These are phyloP conservation scores for Dendrobium nobile DNA, from an alignment of 106 monocot genomes.

Conservation along the genomic window DNA sequence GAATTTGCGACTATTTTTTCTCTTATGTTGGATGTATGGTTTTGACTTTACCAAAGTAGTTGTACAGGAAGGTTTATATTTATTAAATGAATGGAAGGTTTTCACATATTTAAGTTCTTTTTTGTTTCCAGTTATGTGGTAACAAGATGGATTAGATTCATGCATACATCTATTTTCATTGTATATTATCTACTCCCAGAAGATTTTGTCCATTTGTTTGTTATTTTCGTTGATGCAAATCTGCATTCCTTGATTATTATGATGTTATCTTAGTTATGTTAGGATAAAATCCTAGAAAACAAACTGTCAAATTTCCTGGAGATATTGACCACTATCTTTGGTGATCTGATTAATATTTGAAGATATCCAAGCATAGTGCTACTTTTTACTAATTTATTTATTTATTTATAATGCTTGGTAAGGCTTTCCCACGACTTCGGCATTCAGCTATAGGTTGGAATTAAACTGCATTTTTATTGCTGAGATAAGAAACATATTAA, in stretches of 20 bases:
- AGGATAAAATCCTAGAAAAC: background rate
- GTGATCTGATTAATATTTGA: no score
- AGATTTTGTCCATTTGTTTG: background rate
- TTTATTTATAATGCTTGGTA: background rate
- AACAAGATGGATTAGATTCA: background rate
- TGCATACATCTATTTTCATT: background rate
- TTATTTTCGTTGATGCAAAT: background rate
- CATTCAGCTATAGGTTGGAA: background rate
- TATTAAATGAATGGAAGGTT: background rate
- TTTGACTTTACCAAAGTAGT: background rate
- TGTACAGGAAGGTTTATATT: background rate
- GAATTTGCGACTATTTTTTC: background rate
- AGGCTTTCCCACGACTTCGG: background rate
- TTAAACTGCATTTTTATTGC: background rate
- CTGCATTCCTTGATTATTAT: background rate
- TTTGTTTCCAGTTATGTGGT: background rate
- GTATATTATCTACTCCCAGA: background rate
- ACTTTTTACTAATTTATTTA: background rate
- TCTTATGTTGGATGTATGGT: background rate
- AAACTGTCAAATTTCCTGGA: background rate
- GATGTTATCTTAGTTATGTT: background rate
- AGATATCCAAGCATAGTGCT: no score
- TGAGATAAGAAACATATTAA: background rate
- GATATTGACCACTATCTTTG: no score
- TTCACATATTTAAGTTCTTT: background rate